Base-by-base conservation (phyloP, 768 basidiomycete genomes). In the Chiua virens region DNA sequence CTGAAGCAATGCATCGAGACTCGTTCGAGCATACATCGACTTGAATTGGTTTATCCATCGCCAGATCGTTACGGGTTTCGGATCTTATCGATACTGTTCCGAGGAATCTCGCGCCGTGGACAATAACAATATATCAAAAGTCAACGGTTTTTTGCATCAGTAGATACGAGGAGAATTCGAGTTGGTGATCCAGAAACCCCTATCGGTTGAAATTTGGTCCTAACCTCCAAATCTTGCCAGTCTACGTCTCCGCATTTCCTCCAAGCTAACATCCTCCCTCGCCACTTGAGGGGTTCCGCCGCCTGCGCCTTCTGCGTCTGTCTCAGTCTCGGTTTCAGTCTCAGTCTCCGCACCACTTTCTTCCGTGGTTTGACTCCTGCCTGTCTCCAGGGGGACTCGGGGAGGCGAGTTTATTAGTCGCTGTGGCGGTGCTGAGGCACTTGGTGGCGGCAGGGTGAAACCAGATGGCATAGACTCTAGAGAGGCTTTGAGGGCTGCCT, bases 401-500 rank as follows among this genome's bases (percentile, higher is more conserved):
- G n/a, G 40, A 5, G 40, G 49, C 5, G 58, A 48, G 18, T 56
- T 49, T 17, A 42, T 44, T 25, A 60, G 34, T 54, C 57, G 66
- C 21, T 55, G 60, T 17, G 59, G 56, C 15, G 45, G 58, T 0
- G 39, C 56, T 10, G 53, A 40, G 15, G 55, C 28, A 11, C 37
- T 48, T n/a, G 53, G 47, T 30, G 75, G 75, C 6, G 75, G 75
- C 5, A 74, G 59, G 23, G 67, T 57, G 69, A 76, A 85, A 27
- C 76, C 85, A 36, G 70, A 68, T 2, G 87, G 84, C 20, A 83
- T 65, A 37, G 73, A 73, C 63, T 87, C 86, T 54, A 95, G 73
- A 34, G 92, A 93, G 3, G 91, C 93, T 63, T 75, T 84, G 42
- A 96, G 74, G 5, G 93, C 93, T 11, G 92, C 92, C 69, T 95